phyloP scores from a whole-genome alignment of 768 basidiomycete species.

The Xerocomellus intermedius region DNA sequence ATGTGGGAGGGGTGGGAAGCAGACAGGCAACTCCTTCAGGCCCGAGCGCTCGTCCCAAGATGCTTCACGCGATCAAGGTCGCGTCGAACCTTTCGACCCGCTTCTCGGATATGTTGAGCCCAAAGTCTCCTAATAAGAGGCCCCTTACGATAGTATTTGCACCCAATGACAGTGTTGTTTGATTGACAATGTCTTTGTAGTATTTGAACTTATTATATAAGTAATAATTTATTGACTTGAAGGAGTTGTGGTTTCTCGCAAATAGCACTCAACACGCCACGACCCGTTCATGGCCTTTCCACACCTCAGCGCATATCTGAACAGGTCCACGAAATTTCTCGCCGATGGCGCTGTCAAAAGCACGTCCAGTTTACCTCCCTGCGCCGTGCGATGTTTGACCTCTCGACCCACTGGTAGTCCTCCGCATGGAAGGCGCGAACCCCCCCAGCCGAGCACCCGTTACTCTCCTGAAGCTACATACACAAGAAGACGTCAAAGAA shows the following conservation, averaged over 20 bases:
- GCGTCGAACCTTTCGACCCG: not conserved
- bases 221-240: too few species aligned
- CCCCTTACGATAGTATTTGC: not conserved
- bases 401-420: conserved; percentile 41
- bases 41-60: not conserved
- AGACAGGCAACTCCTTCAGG: conserved; percentile 1
- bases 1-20: not conserved
- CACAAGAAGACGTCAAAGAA: conserved; percentile 52
- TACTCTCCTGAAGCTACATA: conserved; percentile 65
- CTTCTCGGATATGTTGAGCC: not conserved
- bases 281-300: conserved; percentile 24
- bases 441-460: conserved; percentile 58
- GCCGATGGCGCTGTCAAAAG: conserved; percentile 43
- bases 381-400: conserved; percentile 12
- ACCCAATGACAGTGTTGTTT: conserved; percentile 7
- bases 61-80: not conserved
- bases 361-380: conserved; percentile 26
- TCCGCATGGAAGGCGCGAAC: conserved; percentile 77
- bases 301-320: conserved; percentile 33
- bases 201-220: not conserved
- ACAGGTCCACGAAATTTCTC: conserved; percentile 39
- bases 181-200: too few species aligned
- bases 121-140: not conserved
- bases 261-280: not conserved
- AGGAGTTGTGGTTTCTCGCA: not conserved